Base-by-base conservation (phyloP, 2,329 filamentous ascomycete genomes). In the Cordyceps javanica region DNA sequence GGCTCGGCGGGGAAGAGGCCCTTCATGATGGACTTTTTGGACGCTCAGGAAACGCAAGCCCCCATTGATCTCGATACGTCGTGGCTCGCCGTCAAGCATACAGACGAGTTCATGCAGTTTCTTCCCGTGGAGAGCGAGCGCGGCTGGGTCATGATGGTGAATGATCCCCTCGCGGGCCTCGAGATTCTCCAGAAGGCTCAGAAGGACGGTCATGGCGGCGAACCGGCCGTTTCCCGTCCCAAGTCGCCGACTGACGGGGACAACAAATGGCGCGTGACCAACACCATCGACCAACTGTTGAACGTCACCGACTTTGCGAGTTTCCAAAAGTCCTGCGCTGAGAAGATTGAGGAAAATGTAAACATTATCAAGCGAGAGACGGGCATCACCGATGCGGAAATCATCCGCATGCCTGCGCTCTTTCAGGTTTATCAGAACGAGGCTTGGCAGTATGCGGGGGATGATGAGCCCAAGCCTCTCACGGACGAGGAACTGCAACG, bases 41-140 rank as follows among this genome's bases (percentile, higher is more conserved):
- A 65, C 5, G 69, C 67, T 0, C 73, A 76, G 49, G 68, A 68
- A 19, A 57, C 66, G 1, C 72, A 76, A 44, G 61, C 67, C 3
- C 70, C 73, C 0, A 56, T 75, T 2, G 55, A 67, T 0, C 61
- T 75, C 0, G 72, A 69, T 32, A 67, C 65, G 2, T 57, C 30
- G 1, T 69, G 66, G 66, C 36, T 69, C 2, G 25, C 16, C 0
- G 60, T 69, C 9, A 66, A 66, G 5, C 67, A 69, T 21, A 64
- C 67, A 0, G 67, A 68, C 32, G 66, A 69, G 58, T 68, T 67
- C 21, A 30, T 69, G 1, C 67, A 69, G n/a, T 69, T 69, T n/a
- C 49, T 69, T 0, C 67, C 67, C 1, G 59, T 58, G 1, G 39
- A 65, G 3, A 68, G 61, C 21, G 48, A 65, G 16, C 64, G 58